Percentiles rank a stretch among this genome's conserved stretches.
Conservation (phyloP, 192 early-diverging fungal species). For the Dimargaris xerosporica region DNA sequence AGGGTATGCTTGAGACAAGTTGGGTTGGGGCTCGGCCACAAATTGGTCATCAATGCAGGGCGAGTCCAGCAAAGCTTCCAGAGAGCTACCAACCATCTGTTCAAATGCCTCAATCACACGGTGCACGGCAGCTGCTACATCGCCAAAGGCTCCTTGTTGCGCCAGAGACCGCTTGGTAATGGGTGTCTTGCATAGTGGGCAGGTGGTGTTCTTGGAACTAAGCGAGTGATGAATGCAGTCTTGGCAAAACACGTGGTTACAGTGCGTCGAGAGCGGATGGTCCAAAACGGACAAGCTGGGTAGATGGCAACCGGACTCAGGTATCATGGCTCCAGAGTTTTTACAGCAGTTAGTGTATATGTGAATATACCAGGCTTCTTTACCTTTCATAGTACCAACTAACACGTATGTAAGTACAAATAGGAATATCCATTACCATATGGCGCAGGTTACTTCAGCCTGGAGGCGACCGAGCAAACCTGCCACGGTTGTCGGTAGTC, state of each 20-base stretch:
- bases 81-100: background rate
- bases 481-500: background rate
- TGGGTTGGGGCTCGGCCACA: background rate
- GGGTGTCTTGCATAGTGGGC: slow-evolving; percentile 6
- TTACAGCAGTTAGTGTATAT: background rate
- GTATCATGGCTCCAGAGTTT: background rate
- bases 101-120: slow-evolving; percentile 1
- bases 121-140: background rate
- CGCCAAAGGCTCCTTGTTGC: background rate
- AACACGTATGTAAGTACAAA: background rate
- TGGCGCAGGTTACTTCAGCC: slow-evolving; percentile 7
- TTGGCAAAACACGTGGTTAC: slow-evolving; percentile 10
- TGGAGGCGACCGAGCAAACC: slow-evolving; percentile 2
- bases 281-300: background rate
- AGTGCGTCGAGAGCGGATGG: slow-evolving; percentile 3
- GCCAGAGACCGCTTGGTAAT: slow-evolving; percentile 12
- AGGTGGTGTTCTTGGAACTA: background rate
- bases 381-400: background rate
- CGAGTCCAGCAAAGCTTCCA: background rate
- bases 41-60: background rate
- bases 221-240: slow-evolving; percentile 6
- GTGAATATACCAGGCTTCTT: too few relatives aligned
- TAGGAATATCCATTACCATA: background rate
- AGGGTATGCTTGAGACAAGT: background rate
- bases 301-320: background rate